phyloP scores from a whole-genome alignment of 2,329 filamentous ascomycete genomes.

The Aspergillus sp. region DNA sequence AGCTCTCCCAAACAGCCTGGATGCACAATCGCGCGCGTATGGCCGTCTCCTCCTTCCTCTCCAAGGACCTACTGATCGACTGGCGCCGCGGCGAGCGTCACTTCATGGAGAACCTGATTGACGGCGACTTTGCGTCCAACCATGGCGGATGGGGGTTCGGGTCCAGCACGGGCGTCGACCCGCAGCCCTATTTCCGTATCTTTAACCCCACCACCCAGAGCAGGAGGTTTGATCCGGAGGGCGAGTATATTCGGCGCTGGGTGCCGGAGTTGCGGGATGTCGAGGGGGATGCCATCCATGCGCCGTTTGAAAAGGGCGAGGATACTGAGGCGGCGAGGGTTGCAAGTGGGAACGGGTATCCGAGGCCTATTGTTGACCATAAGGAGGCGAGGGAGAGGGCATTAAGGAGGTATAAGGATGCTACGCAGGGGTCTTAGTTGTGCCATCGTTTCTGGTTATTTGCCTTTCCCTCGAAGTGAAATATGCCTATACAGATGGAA shows the following conservation, averaged over 20 bases:
- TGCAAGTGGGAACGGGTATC: constrained; percentile 70
- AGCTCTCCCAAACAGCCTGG: constrained; percentile 66
- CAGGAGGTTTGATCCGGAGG: constrained; percentile 78
- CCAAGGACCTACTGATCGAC: constrained; percentile 78
- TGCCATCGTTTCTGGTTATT: too few species aligned
- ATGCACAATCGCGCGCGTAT: constrained; percentile 87
- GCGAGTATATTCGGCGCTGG: constrained; percentile 81
- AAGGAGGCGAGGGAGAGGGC: constrained; percentile 66
- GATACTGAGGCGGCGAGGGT: constrained; percentile 44
- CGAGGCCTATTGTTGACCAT: constrained; percentile 72
- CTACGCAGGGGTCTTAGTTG: constrained; percentile 9
- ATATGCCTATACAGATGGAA: too few species aligned
- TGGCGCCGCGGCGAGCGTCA: constrained; percentile 80
- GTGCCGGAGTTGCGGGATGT: constrained; percentile 70
- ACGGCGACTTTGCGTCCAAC: constrained; percentile 78
- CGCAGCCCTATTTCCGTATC: constrained; percentile 86
- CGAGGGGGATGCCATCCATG: constrained; percentile 70
- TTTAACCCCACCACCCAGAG: constrained; percentile 85
- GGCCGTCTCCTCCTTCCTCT: constrained; percentile 77
- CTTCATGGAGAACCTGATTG: constrained; percentile 79
- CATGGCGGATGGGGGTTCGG: constrained; percentile 69
- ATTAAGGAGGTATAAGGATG: constrained; percentile 68
- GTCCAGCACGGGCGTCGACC: constrained; percentile 72
- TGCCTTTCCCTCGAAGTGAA: too few species aligned
- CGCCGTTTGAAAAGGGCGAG: constrained; percentile 68